Evolutionary conservation across 176 grass and related monocot genomes (phyloP), one percentile per base, ranked within the genome.

Genomic region (Rhynchospora pubera): DNA sequence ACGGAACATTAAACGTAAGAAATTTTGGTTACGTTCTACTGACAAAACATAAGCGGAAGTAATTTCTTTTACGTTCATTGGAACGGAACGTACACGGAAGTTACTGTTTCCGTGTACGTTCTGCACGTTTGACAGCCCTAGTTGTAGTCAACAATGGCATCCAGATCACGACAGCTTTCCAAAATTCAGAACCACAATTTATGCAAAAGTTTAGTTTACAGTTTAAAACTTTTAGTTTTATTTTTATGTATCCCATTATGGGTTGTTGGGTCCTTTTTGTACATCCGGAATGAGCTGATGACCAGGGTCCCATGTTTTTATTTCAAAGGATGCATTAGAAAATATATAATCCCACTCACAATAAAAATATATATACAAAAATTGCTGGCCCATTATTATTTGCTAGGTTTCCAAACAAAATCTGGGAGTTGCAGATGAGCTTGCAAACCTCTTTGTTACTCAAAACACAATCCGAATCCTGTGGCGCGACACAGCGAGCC

Each of bases 141-240:
- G 65, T 65, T 15, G 26, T 5, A 74, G 70, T 77, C 72, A 77
- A 76, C 72, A 76, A 55, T 55, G 72, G 72, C 72, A 76, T 45
- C 69, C 10, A 66, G 32, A 42, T 70, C 66, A 28, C 44, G 1
- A 30, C 6, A 30, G 13, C 72, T 55, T 76, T 77, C 55, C 48
- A 51, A 51, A 9, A 51, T 51, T 11, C 48, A 51, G 10, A 51
- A 7, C 50, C 50, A 34, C 0, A 77, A 61, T 61, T 11, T 10
- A 58, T 58, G 16, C 56, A 58, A 18, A 58, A 74, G 24, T 52
- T 0, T 30, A 56, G 5, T 77, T 77, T 23, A 24, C 58, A 61
- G 9, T 61, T 76, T 28, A 26, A 53, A 48, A n/a, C n/a, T n/a
- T n/a, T n/a, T n/a, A n/a, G n/a, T n/a, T n/a, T n/a, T n/a, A n/a